These are phyloP conservation scores for Colletotrichum gloeosporioides DNA, from an alignment of 2,329 filamentous ascomycete species.

Conservation along the genomic window DNA sequence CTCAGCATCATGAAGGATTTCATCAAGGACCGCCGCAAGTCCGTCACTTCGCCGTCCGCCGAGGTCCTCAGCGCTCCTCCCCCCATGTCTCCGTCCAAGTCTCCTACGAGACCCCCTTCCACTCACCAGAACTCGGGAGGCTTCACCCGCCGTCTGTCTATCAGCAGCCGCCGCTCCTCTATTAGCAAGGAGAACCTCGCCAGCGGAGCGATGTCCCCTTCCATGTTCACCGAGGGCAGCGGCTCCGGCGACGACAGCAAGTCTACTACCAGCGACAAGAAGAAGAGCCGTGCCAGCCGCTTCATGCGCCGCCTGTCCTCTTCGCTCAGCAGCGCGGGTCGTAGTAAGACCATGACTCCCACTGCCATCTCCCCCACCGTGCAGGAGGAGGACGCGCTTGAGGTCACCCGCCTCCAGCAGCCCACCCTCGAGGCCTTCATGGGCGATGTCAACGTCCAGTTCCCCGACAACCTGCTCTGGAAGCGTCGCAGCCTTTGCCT, in stretches of 20 bases:
- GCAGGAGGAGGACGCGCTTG: constrained; percentile 50
- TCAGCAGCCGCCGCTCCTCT: constrained; percentile 64
- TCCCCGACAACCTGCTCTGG: constrained; percentile 95
- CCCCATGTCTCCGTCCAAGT: constrained; percentile 38
- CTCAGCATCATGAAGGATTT: constrained; percentile 65
- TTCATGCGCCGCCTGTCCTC: constrained; percentile 66
- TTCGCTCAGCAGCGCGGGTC: constrained; percentile 50
- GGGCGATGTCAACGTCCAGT: constrained; percentile 95
- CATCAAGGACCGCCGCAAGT: constrained; percentile 63
- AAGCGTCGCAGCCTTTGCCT: constrained; percentile 90
- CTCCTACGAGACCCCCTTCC: constrained; percentile 52
- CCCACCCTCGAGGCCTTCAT: constrained; percentile 67
- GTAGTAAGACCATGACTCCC: constrained; percentile 48
- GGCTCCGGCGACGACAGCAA: constrained; percentile 53
- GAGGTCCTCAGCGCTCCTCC: constrained; percentile 39
- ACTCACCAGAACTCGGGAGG: constrained; percentile 46
- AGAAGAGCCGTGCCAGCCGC: constrained; percentile 57
- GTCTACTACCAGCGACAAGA: constrained; percentile 46
- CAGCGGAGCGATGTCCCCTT: constrained; percentile 40
- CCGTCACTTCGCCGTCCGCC: constrained; percentile 52
- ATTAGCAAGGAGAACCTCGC: constrained; percentile 47
- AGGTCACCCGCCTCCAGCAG: constrained; percentile 35
- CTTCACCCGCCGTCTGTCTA: constrained; percentile 67
- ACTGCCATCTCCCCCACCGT: constrained; percentile 55
- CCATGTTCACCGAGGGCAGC: constrained; percentile 47